These are phyloP conservation scores for Malassezia caprae DNA, from an alignment of 1,284 basidiomycete species.

Conservation along the genomic window DNA sequence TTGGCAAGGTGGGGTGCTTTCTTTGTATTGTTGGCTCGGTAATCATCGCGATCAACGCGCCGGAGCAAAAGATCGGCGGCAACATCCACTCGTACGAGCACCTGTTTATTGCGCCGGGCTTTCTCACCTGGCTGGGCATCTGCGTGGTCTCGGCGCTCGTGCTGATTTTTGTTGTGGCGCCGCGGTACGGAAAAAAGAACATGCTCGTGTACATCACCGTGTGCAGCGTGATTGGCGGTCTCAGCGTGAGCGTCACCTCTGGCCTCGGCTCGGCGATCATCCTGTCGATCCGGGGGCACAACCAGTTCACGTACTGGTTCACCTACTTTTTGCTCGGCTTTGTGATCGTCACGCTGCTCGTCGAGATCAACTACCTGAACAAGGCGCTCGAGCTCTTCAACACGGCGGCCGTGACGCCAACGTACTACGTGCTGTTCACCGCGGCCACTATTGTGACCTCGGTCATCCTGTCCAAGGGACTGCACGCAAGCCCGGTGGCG, in stretches of 20 bases:
- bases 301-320: slow-evolving; percentile 61
- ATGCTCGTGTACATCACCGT: slow-evolving; percentile 74
- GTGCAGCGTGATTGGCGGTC: slow-evolving; percentile 90
- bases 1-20: slow-evolving; percentile 59
- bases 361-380: slow-evolving; percentile 91
- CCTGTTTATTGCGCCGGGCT: slow-evolving; percentile 76
- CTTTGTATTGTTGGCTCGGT: slow-evolving; percentile 78
- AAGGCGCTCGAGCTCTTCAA: slow-evolving; percentile 93
- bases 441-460: slow-evolving; percentile 59
- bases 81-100: slow-evolving; percentile 69
- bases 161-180: slow-evolving; percentile 62
- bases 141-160: slow-evolving; percentile 32
- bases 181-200: slow-evolving; percentile 77
- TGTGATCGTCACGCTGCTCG: slow-evolving; percentile 69
- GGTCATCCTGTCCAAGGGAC: slow-evolving; percentile 74
- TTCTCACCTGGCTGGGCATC: slow-evolving; percentile 62
- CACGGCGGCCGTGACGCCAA: slow-evolving; percentile 66
- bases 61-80: slow-evolving; percentile 66
- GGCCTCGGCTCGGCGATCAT: slow-evolving; percentile 86
- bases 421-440: slow-evolving; percentile 74
- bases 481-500: slow-evolving; percentile 58
- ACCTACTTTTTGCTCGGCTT: slow-evolving; percentile 61
- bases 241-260: slow-evolving; percentile 88
- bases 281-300: slow-evolving; percentile 70
- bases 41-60: slow-evolving; percentile 61